Evolutionary conservation across 495 filamentous ascomycete genomes (phyloP).

Genomic region (Penicillium turbatum): DNA sequence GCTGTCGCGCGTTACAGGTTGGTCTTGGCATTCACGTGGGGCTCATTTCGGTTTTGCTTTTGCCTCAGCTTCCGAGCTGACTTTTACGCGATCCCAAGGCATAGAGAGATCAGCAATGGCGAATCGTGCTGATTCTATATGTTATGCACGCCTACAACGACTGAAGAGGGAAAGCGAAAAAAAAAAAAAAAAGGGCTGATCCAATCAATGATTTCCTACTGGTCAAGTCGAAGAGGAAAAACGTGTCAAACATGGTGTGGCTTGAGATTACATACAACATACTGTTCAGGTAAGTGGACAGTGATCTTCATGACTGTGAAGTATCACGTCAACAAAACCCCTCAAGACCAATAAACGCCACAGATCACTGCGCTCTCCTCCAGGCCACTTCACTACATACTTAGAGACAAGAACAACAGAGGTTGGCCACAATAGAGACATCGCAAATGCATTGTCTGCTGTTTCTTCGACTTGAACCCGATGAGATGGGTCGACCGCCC

Average conservation of each 20-base stretch:
- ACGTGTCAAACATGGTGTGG: conserved; percentile 13
- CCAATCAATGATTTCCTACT: neutral
- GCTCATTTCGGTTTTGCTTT: conserved; percentile 26
- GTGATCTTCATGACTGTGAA: conserved; percentile 4
- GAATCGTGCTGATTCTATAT: neutral
- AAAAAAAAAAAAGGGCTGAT: conserved; percentile 4
- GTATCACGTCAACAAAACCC: conserved; percentile 12
- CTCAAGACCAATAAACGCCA: conserved; percentile 8
- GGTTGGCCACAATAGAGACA: no score
- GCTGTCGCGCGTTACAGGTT: conserved; percentile 33
- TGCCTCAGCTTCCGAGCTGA: no score
- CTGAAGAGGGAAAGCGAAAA: neutral
- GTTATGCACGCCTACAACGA: neutral
- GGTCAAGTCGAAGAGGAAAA: conserved; percentile 2
- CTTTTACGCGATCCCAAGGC: neutral
- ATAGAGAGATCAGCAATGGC: neutral
- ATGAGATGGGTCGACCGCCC: conserved; percentile 11
- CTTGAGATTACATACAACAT: conserved; percentile 7
- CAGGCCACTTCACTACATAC: neutral
- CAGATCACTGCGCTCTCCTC: conserved; percentile 2
- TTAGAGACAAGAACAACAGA: neutral
- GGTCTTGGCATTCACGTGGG: conserved; percentile 30
- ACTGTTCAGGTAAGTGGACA: neutral
- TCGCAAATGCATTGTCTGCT: no score
- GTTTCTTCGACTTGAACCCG: neutral